Evolutionary conservation across 2,329 filamentous ascomycete species (phyloP), one percentile per base, ranked within the genome.

Genomic region (Cercospora citrullina): DNA sequence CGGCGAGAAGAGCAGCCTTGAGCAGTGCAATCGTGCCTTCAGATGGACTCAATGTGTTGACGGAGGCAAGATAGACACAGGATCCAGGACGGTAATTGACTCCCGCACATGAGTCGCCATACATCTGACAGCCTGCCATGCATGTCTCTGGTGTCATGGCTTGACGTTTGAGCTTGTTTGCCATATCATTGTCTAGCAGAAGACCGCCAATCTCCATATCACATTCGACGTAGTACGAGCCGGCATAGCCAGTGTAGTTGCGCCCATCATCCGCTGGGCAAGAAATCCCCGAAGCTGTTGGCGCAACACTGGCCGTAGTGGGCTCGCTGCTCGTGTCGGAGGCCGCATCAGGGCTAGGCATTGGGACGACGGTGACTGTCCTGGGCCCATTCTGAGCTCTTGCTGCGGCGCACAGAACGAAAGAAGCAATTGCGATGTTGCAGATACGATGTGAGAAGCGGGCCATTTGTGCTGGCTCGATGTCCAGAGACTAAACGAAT

Each of bases 361-460:
- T 16, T 6, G 58, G 58, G 33, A 31, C 12, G 28, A 60, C 58
- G 30, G 33, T 60, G n/a, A 60, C 33, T n/a, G 58, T 60, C 16
- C 30, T 23, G 28, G 57, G 57, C 2, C 30, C 57, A 33, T 14
- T 62, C 59, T 48, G 68, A 16, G 67, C 60, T 12, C 63, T 69
- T 65, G 21, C 62, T 28, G 55, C 21, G 10, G 39, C 23, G 30
- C 57, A 55, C 57, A 71, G 61, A 8, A 65, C 36, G 45, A 71
- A 57, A 4, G 66, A 65, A 23, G 63, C 36, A 21, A 55, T 68
- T 33, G 63, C 67, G 60, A 66, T 21, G 33, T 51, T 60, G 59
- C 53, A 61, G 53, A 68, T 28, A 53, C 61, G 45, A 14, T 60
- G 30, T 31, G 65, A 66, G 65, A 69, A 53, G 61, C 64, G 66